Evolutionary conservation across 352 stramenopile genomes (phyloP).

Genomic region (Thalassiosira hispida): DNA sequence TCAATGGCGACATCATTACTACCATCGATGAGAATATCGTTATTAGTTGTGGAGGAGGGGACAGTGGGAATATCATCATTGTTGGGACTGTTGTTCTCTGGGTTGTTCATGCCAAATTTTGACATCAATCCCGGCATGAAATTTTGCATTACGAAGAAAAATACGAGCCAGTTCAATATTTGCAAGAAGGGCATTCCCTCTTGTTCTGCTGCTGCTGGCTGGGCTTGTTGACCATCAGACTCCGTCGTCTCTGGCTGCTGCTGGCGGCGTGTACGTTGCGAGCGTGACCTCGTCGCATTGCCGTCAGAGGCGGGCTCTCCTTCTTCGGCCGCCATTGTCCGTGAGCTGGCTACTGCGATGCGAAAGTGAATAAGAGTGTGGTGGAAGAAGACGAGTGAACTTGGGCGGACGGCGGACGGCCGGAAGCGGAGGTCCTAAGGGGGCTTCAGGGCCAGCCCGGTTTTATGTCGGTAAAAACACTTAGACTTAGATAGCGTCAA

Average conservation of each 20-base stretch:
- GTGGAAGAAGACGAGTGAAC: no score
- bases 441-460: no score
- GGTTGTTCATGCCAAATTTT: not conserved
- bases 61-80: not conserved
- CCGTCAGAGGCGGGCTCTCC: not conserved
- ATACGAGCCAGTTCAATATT: slow-evolving; percentile 30
- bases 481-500: no score
- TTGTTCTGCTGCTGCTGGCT: not conserved
- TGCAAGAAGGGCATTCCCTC: not conserved
- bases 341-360: not conserved
- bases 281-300: not conserved
- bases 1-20: not conserved
- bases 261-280: not conserved
- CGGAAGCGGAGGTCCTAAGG: no score
- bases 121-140: no score
- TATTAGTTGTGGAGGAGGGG: not conserved
- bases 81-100: no score
- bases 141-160: slow-evolving; percentile 27
- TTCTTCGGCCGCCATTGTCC: not conserved
- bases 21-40: not conserved
- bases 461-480: no score
- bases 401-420: no score
- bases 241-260: not conserved
- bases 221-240: not conserved
- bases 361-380: not conserved